Percentiles rank a stretch among this genome's conserved stretches.
phyloP scores from a whole-genome alignment of 352 stramenopile species.

The Saprolegnia parasitica region DNA sequence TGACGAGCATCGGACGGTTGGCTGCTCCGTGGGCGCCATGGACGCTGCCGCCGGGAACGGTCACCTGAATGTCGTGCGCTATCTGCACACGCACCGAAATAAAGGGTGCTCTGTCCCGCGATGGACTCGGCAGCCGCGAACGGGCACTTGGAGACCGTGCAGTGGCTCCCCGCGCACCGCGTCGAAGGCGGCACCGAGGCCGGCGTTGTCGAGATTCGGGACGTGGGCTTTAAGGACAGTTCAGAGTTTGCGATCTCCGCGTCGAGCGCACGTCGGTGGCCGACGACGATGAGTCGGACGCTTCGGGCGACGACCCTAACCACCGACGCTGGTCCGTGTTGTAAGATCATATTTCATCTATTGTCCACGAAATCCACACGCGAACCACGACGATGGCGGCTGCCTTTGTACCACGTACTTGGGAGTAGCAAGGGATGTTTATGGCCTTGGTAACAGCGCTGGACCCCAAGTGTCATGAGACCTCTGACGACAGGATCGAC shows the following conservation, averaged over 20 bases:
- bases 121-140: slow-evolving; percentile 22
- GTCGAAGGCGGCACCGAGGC: slow-evolving; percentile 11
- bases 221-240: background rate
- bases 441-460: no score
- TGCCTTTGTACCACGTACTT: no score
- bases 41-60: slow-evolving; percentile 9
- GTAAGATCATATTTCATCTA: no score
- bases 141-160: slow-evolving; percentile 12
- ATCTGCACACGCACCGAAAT: slow-evolving; percentile 20
- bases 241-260: slow-evolving; percentile 9
- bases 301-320: no score
- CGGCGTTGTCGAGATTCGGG: background rate
- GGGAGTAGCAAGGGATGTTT: no score
- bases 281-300: background rate
- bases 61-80: slow-evolving; percentile 5
- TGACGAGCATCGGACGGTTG: background rate
- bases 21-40: slow-evolving; percentile 9
- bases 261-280: no score
- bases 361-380: no score
- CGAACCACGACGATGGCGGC: no score
- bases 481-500: no score
- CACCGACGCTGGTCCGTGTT: no score
- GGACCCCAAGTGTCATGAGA: no score
- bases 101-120: slow-evolving; percentile 18
- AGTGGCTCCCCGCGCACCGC: slow-evolving; percentile 17